A percentile compares a stretch with the other conserved stretches of the same genome.
phyloP scores from a whole-genome alignment of 176 grass and related monocot species.

The Zoysia pacifica region DNA sequence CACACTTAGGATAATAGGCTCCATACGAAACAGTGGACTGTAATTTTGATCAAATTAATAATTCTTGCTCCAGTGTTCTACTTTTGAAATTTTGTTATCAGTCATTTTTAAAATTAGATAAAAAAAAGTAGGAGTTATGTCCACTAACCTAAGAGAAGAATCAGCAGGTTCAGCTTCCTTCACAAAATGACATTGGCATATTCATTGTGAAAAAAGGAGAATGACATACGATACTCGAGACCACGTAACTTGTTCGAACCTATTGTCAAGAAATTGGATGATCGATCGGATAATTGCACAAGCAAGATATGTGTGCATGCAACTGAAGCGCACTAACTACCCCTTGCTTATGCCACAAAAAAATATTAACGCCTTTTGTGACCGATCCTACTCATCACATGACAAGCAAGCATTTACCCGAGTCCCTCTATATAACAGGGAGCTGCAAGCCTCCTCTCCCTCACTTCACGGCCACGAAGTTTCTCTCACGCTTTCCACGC shows the following conservation, averaged over 20 bases:
- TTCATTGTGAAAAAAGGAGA: too few species aligned
- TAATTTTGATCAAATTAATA: too few species aligned
- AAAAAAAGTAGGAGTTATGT: too few species aligned
- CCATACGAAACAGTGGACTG: too few species aligned
- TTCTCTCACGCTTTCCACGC: too few species aligned
- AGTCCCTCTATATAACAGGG: slow-evolving; percentile 18
- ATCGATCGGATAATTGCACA: background rate
- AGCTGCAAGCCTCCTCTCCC: background rate
- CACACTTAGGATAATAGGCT: too few species aligned
- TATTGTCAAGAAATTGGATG: background rate
- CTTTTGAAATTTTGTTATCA: too few species aligned
- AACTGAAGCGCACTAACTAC: slow-evolving; percentile 16
- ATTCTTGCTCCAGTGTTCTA: too few species aligned
- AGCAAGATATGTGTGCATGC: background rate
- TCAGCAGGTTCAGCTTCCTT: too few species aligned
- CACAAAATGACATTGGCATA: too few species aligned
- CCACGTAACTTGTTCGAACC: background rate
- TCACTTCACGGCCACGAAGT: background rate
- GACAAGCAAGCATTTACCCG: background rate
- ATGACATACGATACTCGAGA: background rate
- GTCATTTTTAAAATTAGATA: too few species aligned
- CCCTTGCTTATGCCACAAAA: slow-evolving; percentile 5
- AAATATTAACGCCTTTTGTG: background rate
- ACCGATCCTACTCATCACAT: slow-evolving; percentile 7
- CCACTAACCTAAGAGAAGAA: too few species aligned